Percentiles rank a stretch among this genome's conserved stretches.
These are phyloP conservation scores for Rhodamnia argentea DNA, from an alignment of 345 rosid genomes.

Conservation along the genomic window DNA sequence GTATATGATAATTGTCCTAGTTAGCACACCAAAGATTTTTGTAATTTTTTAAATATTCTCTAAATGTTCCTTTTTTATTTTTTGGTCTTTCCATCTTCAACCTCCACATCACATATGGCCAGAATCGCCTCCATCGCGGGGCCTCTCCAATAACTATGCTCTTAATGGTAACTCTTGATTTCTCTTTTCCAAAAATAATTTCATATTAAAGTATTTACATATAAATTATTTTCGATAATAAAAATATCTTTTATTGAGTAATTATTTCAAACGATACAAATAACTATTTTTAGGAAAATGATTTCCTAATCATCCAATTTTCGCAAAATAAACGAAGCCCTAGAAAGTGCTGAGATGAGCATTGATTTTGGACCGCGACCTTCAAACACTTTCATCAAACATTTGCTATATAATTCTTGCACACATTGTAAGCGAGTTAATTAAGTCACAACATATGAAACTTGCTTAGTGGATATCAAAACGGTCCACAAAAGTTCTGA, in stretches of 20 bases:
- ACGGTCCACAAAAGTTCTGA: background rate
- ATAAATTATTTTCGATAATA: too few species aligned
- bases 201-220: too few species aligned
- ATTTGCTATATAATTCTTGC: accelerated
- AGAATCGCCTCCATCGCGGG: background rate
- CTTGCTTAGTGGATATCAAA: background rate
- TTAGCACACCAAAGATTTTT: too few species aligned
- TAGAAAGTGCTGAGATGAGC: background rate
- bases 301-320: too few species aligned
- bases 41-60: too few species aligned
- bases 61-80: background rate
- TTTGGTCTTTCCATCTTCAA: background rate
- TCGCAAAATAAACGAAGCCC: background rate
- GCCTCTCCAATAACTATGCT: background rate
- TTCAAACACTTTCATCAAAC: background rate
- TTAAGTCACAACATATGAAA: background rate
- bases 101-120: background rate
- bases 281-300: too few species aligned
- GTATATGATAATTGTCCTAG: too few species aligned
- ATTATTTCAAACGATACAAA: too few species aligned
- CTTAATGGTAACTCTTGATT: background rate
- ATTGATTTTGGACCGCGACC: background rate
- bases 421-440: background rate
- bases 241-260: too few species aligned
- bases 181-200: background rate